phyloP scores from a whole-genome alignment of 148 eudicot species.

The Cornus controversa region DNA sequence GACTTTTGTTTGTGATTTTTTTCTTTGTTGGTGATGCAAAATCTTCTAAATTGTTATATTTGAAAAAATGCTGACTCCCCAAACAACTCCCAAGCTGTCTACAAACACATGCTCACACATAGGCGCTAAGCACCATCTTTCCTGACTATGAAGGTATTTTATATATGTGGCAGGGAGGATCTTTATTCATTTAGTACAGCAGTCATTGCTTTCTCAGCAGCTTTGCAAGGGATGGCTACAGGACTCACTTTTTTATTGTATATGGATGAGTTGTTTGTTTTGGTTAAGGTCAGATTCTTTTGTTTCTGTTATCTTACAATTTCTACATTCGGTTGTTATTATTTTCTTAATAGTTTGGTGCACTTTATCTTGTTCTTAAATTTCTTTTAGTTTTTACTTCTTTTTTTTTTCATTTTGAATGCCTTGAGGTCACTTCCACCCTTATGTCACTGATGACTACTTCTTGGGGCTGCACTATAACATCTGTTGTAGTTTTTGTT shows the following conservation, averaged over 20 bases:
- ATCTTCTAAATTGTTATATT: not conserved
- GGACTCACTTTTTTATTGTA: slow-evolving; percentile 50
- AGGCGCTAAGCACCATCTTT: not conserved
- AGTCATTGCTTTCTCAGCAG: slow-evolving; percentile 49
- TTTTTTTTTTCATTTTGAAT: not conserved
- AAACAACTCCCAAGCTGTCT: not conserved
- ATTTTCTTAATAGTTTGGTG: not conserved
- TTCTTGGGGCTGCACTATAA: not conserved
- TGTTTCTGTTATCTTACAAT: not conserved
- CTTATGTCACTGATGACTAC: too few relatives aligned
- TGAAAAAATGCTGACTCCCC: not conserved
- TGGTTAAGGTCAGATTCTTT: slow-evolving; percentile 53
- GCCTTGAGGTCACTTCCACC: not conserved
- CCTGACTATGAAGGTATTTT: slow-evolving; percentile 5
- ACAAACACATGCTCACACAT: not conserved
- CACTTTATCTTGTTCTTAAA: not conserved
- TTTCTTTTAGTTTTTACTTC: not conserved
- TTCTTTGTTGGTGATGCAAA: not conserved
- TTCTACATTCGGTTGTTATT: not conserved
- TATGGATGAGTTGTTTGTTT: slow-evolving; percentile 66
- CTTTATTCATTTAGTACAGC: slow-evolving; percentile 55
- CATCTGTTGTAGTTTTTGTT: not conserved
- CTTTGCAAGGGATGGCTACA: slow-evolving; percentile 41
- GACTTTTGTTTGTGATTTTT: not conserved
- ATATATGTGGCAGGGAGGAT: slow-evolving; percentile 63